Evolutionary conservation across 805 yeast species (phyloP).

Genomic region (Candida alai): DNA sequence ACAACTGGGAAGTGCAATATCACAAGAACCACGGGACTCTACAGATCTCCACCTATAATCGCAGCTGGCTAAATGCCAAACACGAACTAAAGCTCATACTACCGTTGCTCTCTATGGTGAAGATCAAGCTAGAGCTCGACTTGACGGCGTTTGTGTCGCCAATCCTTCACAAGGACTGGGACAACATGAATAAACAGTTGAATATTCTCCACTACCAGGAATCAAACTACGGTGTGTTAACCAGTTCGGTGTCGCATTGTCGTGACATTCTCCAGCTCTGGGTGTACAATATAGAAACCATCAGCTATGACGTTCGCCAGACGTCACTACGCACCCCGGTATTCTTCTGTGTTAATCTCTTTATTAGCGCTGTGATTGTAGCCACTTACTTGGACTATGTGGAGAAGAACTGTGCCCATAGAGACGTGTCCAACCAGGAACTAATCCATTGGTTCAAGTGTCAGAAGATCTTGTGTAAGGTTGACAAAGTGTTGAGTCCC

Average conservation of each 20-base stretch:
- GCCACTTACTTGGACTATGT: slow-evolving; percentile 58
- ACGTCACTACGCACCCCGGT: slow-evolving; percentile 73
- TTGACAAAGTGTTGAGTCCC: slow-evolving; percentile 56
- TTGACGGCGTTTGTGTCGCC: slow-evolving; percentile 57
- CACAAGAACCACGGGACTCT: slow-evolving; percentile 61
- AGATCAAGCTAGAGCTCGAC: slow-evolving; percentile 55
- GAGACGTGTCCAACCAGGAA: slow-evolving; percentile 11
- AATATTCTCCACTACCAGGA: slow-evolving; percentile 41
- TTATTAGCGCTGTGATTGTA: slow-evolving; percentile 56
- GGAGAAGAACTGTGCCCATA: slow-evolving; percentile 33
- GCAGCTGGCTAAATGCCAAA: slow-evolving; percentile 45
- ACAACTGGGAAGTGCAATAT: slow-evolving; percentile 65
- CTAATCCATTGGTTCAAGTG: slow-evolving; percentile 52
- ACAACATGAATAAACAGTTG: slow-evolving; percentile 54
- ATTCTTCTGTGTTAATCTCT: slow-evolving; percentile 67
- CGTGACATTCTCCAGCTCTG: slow-evolving; percentile 61
- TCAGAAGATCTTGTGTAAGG: slow-evolving; percentile 54
- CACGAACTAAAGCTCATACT: slow-evolving; percentile 61
- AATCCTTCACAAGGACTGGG: slow-evolving; percentile 68
- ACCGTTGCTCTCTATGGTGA: slow-evolving; percentile 64
- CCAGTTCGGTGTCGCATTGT: slow-evolving; percentile 59
- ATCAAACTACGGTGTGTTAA: slow-evolving; percentile 45
- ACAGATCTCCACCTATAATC: slow-evolving; percentile 48
- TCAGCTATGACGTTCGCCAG: slow-evolving; percentile 55
- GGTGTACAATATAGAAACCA: slow-evolving; percentile 67